Conservation (phyloP, 106 monocot species). For the Dendrobium officinale region DNA sequence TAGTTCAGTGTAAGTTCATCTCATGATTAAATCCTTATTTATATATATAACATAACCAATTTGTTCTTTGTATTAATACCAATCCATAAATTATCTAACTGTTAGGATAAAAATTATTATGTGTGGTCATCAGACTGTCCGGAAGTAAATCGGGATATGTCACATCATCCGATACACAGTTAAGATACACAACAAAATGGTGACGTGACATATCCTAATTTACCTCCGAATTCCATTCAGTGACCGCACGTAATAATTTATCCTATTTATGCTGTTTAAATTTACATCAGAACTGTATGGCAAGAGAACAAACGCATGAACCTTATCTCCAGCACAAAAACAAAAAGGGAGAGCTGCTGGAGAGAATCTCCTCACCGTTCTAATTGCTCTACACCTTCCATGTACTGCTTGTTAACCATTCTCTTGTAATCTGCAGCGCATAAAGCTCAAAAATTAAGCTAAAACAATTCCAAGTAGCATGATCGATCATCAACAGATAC, state of each 20-base stretch:
- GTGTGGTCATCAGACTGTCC: too few species aligned
- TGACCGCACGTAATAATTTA: too few species aligned
- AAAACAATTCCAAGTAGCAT: not conserved
- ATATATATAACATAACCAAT: not conserved
- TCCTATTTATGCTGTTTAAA: not conserved
- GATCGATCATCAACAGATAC: too few species aligned
- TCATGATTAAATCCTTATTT: not conserved
- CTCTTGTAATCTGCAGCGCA: slow-evolving; percentile 49
- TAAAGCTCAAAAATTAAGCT: not conserved
- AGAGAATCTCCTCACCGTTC: slow-evolving; percentile 26
- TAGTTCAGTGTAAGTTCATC: not conserved
- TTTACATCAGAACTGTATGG: not conserved
- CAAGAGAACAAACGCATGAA: not conserved
- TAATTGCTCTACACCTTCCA: slow-evolving; percentile 21
- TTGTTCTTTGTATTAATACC: not conserved
- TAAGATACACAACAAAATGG: too few species aligned
- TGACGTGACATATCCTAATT: too few species aligned
- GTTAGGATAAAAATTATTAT: too few species aligned
- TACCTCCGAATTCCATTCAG: too few species aligned
- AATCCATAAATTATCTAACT: not conserved
- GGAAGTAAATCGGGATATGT: too few species aligned
- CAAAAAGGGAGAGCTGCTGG: not conserved
- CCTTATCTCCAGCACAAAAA: not conserved
- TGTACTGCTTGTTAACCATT: slow-evolving; percentile 53
- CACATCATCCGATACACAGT: too few species aligned